phyloP scores from a whole-genome alignment of 305 asterid genomes.

The Petunia hybrid region DNA sequence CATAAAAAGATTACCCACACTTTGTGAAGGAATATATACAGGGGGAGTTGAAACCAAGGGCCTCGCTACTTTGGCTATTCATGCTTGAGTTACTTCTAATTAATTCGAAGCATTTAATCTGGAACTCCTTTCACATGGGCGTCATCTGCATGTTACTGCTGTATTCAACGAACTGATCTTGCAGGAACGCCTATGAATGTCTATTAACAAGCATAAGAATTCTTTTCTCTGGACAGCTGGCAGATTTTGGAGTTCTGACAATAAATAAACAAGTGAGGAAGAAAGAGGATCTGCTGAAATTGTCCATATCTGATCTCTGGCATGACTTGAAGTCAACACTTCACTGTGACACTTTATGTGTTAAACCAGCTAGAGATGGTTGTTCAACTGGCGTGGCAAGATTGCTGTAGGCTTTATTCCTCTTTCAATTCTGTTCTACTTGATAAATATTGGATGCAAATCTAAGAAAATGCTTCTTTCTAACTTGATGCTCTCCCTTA shows the following conservation, averaged over 20 bases:
- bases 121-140: not conserved
- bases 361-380: constrained; percentile 95
- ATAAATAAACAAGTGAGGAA: constrained; percentile 69
- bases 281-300: constrained; percentile 63
- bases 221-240: constrained; percentile 57
- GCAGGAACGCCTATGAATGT: constrained; percentile 17
- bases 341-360: constrained; percentile 65
- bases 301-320: constrained; percentile 60
- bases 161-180: constrained; percentile 8
- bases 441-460: not conserved
- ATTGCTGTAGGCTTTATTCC: constrained; percentile 57
- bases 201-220: constrained; percentile 32
- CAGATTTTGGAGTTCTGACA: constrained; percentile 75
- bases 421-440: not conserved
- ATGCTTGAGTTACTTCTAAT: constrained; percentile 14
- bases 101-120: not conserved
- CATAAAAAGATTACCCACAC: not conserved
- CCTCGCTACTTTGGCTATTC: constrained; percentile 6
- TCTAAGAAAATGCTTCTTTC: constrained; percentile 22
- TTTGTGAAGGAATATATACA: not conserved
- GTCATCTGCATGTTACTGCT: not conserved
- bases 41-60: not conserved
- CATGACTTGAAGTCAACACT: constrained; percentile 72
- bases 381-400: constrained; percentile 97
- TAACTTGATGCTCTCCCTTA: constrained; percentile 18